These are phyloP conservation scores for Xylariaceae sp. DNA, from an alignment of 2,329 filamentous ascomycete genomes.

Conservation along the genomic window DNA sequence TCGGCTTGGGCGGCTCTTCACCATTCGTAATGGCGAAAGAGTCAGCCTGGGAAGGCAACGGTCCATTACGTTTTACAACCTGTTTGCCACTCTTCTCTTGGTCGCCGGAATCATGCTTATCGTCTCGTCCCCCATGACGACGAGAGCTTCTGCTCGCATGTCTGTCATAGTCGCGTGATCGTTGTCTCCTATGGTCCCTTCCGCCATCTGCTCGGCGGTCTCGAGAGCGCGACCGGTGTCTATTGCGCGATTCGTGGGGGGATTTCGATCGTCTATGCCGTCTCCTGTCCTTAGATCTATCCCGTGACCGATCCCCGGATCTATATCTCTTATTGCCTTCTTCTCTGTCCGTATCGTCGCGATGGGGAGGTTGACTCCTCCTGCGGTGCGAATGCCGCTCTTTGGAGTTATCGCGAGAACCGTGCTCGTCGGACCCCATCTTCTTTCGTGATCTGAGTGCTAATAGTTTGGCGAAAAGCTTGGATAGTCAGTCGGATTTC, in stretches of 20 bases:
- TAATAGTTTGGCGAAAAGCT: neutral
- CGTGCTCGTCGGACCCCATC: conserved; percentile 15
- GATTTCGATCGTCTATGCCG: conserved; percentile 27
- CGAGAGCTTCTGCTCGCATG: conserved; percentile 25
- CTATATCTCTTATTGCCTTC: conserved; percentile 15
- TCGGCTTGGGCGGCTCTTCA: conserved; percentile 52
- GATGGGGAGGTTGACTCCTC: conserved; percentile 19
- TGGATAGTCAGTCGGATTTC: neutral
- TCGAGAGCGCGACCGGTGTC: conserved; percentile 24
- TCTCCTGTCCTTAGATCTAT: conserved; percentile 22
- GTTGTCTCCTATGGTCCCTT: conserved; percentile 28
- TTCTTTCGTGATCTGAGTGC: neutral
- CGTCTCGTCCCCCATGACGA: conserved; percentile 22
- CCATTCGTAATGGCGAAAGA: conserved; percentile 54
- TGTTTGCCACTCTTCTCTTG: conserved; percentile 27
- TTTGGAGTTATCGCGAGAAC: conserved; percentile 15
- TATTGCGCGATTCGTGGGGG: conserved; percentile 22
- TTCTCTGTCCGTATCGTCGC: conserved; percentile 16
- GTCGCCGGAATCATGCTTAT: conserved; percentile 12
- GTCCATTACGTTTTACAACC: conserved; percentile 39
- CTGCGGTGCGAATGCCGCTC: conserved; percentile 21
- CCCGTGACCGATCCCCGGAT: conserved; percentile 24
- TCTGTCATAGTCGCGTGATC: conserved; percentile 33
- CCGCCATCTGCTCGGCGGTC: conserved; percentile 27
- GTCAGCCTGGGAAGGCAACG: conserved; percentile 55